A percentile compares a stretch with the other conserved stretches of the same genome.
Evolutionary conservation across 345 rosid genomes (phyloP).

Genomic region (Melastoma malabathricum): DNA sequence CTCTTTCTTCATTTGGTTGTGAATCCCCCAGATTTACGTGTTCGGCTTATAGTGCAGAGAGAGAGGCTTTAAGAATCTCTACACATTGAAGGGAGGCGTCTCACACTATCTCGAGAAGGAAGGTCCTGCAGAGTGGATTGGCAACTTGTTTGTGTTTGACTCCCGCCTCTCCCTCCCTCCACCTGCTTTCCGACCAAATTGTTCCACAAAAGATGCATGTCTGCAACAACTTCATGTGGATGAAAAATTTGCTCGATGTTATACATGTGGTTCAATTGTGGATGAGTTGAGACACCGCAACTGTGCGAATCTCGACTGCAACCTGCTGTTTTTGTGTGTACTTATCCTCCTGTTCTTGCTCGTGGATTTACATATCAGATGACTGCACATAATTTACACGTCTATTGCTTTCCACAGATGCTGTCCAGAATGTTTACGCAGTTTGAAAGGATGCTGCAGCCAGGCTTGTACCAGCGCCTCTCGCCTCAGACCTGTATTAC

Average conservation of each 20-base stretch:
- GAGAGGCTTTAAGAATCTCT: conserved; percentile 62
- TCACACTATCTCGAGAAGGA: conserved; percentile 71
- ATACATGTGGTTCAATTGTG: conserved; percentile 47
- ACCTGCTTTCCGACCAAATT: conserved; percentile 31
- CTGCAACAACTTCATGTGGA: conserved; percentile 17
- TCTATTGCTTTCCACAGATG: conserved; percentile 34
- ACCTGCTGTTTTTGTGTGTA: conserved; percentile 76
- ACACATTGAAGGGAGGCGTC: conserved; percentile 76
- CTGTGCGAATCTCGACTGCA: conserved; percentile 92
- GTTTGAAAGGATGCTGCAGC: conserved; percentile 70
- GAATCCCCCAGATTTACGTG: no score
- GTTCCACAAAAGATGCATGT: conserved; percentile 11
- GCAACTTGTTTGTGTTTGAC: conserved; percentile 85
- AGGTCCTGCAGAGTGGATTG: conserved; percentile 64
- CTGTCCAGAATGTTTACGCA: conserved; percentile 38
- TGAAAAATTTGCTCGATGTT: conserved; percentile 53
- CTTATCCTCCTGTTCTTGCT: not conserved
- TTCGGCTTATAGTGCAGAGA: conserved; percentile 34
- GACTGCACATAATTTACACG: not conserved
- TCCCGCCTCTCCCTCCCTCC: conserved; percentile 86
- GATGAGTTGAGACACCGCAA: conserved; percentile 68
- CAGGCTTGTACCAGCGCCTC: conserved; percentile 49
- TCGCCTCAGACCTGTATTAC: conserved; percentile 70
- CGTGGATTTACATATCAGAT: no score
- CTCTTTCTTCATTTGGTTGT: no score